Evolutionary conservation across 129 eudicot genomes (phyloP).

Genomic region (Saposhnikovia divaricata): DNA sequence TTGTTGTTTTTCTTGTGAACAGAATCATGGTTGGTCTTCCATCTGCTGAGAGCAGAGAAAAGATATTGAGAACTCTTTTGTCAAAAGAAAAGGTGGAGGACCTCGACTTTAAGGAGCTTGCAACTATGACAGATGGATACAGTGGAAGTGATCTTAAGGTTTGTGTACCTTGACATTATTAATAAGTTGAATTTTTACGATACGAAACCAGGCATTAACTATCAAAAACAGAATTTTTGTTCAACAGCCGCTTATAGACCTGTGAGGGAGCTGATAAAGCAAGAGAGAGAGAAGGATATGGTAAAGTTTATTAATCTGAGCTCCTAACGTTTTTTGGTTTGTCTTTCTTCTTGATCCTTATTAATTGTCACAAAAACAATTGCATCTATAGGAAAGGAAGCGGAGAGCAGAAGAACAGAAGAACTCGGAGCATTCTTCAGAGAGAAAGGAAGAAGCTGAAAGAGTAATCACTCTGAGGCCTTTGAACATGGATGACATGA

Average conservation of each 20-base stretch:
- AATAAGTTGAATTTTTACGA: constrained; percentile 6
- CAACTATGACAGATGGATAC: constrained; percentile 86
- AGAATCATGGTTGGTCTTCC: constrained; percentile 97
- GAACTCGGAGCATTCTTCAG: constrained; percentile 30
- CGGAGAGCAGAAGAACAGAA: constrained; percentile 25
- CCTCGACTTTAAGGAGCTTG: constrained; percentile 82
- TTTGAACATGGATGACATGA: constrained; percentile 88
- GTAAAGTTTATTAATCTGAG: constrained; percentile 19
- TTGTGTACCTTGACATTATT: constrained; percentile 18
- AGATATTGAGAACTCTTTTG: constrained; percentile 73
- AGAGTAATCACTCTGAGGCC: constrained; percentile 61
- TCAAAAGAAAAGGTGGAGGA: constrained; percentile 66
- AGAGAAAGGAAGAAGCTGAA: constrained; percentile 40
- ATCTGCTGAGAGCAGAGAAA: constrained; percentile 72
- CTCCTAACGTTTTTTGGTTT: background rate
- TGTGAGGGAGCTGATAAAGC: constrained; percentile 83
- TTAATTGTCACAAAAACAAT: background rate
- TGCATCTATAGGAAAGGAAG: constrained; percentile 46
- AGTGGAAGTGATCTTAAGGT: constrained; percentile 99
- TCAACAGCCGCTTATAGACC: constrained; percentile 95
- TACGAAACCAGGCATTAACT: constrained; percentile 30
- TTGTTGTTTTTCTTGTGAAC: constrained; percentile 12
- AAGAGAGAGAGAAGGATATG: constrained; percentile 59
- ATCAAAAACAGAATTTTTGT: constrained; percentile 71
- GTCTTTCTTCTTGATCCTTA: background rate